Evolutionary conservation across 148 eudicot genomes (phyloP).

Genomic region (Talinum fruticosum): DNA sequence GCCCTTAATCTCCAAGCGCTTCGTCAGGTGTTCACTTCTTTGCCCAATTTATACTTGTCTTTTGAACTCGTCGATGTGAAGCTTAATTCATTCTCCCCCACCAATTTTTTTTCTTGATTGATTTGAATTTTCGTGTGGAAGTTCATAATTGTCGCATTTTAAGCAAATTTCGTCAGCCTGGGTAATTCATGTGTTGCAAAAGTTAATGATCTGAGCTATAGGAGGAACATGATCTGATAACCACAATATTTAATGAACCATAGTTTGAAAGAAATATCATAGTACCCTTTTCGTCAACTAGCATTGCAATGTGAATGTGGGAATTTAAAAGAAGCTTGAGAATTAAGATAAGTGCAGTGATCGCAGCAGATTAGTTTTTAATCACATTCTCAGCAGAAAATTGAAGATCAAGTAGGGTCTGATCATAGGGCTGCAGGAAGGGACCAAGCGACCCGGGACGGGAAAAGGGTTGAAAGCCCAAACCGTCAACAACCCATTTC

Average conservation of each 20-base stretch:
- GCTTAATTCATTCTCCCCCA: not conserved
- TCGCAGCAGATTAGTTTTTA: not conserved
- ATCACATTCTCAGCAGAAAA: not conserved
- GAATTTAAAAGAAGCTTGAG: not conserved
- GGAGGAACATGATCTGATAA: not conserved
- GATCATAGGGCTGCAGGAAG: too few species aligned
- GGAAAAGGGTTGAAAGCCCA: too few species aligned
- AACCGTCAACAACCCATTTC: too few species aligned
- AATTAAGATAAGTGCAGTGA: not conserved
- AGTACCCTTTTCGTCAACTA: not conserved
- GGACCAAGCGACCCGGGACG: too few species aligned
- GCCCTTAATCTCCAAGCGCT: constrained; percentile 78
- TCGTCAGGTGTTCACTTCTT: constrained; percentile 38
- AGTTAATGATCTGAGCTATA: not conserved
- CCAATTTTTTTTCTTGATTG: not conserved
- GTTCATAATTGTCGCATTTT: not conserved
- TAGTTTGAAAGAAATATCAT: not conserved
- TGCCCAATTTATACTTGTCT: not conserved
- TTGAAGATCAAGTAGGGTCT: too few species aligned
- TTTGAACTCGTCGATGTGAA: not conserved
- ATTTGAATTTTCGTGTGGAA: not conserved
- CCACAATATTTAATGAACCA: not conserved
- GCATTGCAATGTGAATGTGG: not conserved
- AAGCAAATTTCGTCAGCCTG: not conserved
- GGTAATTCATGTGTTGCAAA: not conserved